These are phyloP conservation scores for Aciculosporium take DNA, from an alignment of 2,329 filamentous ascomycete genomes.

Conservation along the genomic window DNA sequence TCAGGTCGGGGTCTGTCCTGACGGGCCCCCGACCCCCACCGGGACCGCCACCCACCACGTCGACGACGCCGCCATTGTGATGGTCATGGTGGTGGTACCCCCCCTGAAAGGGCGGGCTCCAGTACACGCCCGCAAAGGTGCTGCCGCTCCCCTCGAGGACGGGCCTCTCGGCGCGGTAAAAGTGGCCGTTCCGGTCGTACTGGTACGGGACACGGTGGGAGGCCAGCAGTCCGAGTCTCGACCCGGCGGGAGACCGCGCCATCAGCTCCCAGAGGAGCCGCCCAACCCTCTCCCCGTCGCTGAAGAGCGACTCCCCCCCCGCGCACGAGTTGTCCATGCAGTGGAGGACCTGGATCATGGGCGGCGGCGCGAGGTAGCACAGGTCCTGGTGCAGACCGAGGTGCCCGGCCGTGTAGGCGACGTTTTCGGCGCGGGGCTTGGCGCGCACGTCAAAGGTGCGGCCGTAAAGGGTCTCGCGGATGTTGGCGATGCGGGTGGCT, in stretches of 20 bases:
- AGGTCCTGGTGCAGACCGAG: slow-evolving; percentile 90
- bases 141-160: slow-evolving; percentile 27
- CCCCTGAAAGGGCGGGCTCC: slow-evolving; percentile 71
- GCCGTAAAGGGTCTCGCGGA: slow-evolving; percentile 86
- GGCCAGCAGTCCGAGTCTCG: slow-evolving; percentile 4
- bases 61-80: not conserved
- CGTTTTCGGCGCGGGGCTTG: slow-evolving; percentile 73
- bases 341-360: slow-evolving; percentile 76
- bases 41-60: too few relatives aligned
- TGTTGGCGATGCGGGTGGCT: slow-evolving; percentile 56
- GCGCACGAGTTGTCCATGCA: slow-evolving; percentile 67
- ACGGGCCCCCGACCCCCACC: too few relatives aligned
- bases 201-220: slow-evolving; percentile 41
- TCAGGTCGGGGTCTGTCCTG: too few relatives aligned
- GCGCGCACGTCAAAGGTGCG: slow-evolving; percentile 78
- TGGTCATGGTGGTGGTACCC: slow-evolving; percentile 22
- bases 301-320: slow-evolving; percentile 79
- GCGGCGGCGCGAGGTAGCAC: slow-evolving; percentile 68
- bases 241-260: too few relatives aligned
- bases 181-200: slow-evolving; percentile 51
- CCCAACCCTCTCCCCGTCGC: slow-evolving; percentile 54
- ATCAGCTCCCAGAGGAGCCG: slow-evolving; percentile 18
- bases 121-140: slow-evolving; percentile 27
- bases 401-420: slow-evolving; percentile 72
- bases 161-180: slow-evolving; percentile 45